Evolutionary conservation across 2,329 filamentous ascomycete genomes (phyloP).

Genomic region (Amauroascus niger): DNA sequence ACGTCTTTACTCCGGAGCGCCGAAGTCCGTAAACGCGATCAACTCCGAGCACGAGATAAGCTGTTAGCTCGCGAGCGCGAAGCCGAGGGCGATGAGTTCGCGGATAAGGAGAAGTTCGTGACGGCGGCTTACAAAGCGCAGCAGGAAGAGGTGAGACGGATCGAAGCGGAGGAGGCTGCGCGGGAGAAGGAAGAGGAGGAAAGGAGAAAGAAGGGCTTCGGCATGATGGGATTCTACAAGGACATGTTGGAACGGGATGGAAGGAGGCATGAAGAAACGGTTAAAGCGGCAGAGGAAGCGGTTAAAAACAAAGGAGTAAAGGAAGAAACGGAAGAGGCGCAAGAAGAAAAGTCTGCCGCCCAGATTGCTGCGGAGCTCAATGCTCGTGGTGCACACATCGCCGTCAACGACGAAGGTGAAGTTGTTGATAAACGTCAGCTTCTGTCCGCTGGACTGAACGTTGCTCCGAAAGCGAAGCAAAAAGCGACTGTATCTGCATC

Average conservation of each 20-base stretch:
- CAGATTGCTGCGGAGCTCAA: slow-evolving; percentile 49
- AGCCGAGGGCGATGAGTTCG: slow-evolving; percentile 56
- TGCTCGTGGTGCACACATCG: slow-evolving; percentile 42
- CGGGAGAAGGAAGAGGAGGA: slow-evolving; percentile 47
- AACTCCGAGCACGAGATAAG: slow-evolving; percentile 52
- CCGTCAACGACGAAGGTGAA: slow-evolving; percentile 55
- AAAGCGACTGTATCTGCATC: slow-evolving; percentile 16
- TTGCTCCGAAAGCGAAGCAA: slow-evolving; percentile 46
- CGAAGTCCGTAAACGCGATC: slow-evolving; percentile 54
- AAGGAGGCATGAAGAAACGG: slow-evolving; percentile 46
- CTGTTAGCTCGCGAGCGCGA: slow-evolving; percentile 52
- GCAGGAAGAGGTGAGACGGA: slow-evolving; percentile 48
- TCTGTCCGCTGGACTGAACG: slow-evolving; percentile 52
- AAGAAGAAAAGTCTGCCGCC: slow-evolving; percentile 40
- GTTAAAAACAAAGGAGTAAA: slow-evolving; percentile 25
- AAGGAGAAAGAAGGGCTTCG: slow-evolving; percentile 39
- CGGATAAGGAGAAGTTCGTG: slow-evolving; percentile 58
- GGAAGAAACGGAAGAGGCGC: slow-evolving; percentile 23
- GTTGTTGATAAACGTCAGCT: slow-evolving; percentile 56
- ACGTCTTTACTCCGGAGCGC: slow-evolving; percentile 49
- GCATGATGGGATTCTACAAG: slow-evolving; percentile 54
- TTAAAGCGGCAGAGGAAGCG: slow-evolving; percentile 45
- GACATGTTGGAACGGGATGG: slow-evolving; percentile 51
- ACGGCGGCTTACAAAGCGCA: slow-evolving; percentile 56
- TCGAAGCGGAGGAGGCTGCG: slow-evolving; percentile 51